Evolutionary conservation across 805 yeast species (phyloP).

Genomic region (Candida sonorensis): DNA sequence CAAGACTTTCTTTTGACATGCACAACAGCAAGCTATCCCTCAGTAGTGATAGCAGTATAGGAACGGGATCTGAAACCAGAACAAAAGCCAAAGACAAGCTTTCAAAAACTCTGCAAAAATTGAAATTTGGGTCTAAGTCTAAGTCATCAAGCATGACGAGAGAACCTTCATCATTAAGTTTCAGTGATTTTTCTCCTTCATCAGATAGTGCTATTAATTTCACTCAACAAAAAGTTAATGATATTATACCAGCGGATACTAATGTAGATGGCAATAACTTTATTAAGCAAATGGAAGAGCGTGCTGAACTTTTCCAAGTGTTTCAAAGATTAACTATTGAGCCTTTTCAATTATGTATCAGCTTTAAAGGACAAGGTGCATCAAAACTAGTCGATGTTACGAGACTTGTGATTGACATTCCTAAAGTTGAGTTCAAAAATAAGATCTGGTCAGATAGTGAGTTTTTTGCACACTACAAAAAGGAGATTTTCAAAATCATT

Average conservation of each 20-base stretch:
- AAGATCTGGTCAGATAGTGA: constrained; percentile 72
- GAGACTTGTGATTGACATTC: constrained; percentile 58
- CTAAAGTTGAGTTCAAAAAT: constrained; percentile 51
- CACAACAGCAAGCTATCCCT: no score
- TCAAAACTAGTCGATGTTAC: constrained; percentile 70
- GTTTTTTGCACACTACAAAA: constrained; percentile 52
- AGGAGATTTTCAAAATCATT: constrained; percentile 48
- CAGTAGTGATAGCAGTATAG: no score
- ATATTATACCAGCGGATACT: not conserved
- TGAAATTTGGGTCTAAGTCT: constrained; percentile 5
- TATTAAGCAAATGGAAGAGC: constrained; percentile 32
- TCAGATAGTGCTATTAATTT: not conserved
- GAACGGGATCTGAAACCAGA: not conserved
- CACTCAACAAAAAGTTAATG: no score
- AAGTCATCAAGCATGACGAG: no score
- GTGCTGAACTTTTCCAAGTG: constrained; percentile 38
- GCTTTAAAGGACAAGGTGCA: constrained; percentile 74
- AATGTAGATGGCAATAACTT: constrained; percentile 25
- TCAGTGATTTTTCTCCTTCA: not conserved
- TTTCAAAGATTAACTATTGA: constrained; percentile 26
- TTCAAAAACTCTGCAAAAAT: constrained; percentile 6
- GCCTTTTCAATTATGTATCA: constrained; percentile 42
- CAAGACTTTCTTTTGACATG: no score
- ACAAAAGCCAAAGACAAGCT: constrained; percentile 2
- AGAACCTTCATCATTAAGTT: not conserved